Percentiles rank a stretch among this genome's conserved stretches.
Conservation (phyloP, 345 rosid genomes). For the Mallotus nudiflorus region DNA sequence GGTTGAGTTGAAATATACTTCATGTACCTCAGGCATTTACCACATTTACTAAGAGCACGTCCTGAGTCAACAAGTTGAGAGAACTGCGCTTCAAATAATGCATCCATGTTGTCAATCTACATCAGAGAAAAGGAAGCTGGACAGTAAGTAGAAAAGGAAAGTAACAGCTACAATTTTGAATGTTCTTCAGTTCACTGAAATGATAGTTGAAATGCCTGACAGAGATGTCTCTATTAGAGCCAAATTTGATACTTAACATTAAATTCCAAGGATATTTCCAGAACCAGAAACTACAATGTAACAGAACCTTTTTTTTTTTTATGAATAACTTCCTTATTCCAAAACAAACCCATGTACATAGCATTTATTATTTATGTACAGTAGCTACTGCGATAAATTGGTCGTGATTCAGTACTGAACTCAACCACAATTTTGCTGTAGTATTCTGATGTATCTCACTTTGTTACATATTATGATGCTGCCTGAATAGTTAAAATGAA, state of each 20-base stretch:
- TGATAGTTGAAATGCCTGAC: neutral
- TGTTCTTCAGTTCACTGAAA: neutral
- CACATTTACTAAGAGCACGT: slow-evolving; percentile 84
- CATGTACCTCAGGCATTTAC: slow-evolving; percentile 96
- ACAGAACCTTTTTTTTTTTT: too few species aligned
- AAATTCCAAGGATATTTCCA: neutral
- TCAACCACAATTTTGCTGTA: neutral
- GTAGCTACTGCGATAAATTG: neutral
- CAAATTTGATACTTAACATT: neutral
- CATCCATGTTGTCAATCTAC: slow-evolving; percentile 93
- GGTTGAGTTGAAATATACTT: slow-evolving; percentile 82
- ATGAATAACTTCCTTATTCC: too few species aligned
- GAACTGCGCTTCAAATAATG: slow-evolving; percentile 91
- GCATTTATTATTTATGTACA: neutral
- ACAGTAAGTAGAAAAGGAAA: neutral
- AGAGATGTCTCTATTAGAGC: neutral
- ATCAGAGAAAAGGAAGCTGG: slow-evolving; percentile 15
- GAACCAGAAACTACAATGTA: neutral
- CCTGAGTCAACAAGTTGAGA: slow-evolving; percentile 88
- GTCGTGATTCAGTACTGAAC: neutral
- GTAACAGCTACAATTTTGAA: neutral
- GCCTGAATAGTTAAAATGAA: too few species aligned
- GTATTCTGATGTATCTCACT: too few species aligned
- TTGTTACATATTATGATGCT: too few species aligned
- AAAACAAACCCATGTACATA: too few species aligned